Evolutionary conservation across 1,284 basidiomycete species (phyloP), one percentile per base, ranked within the genome.

Genomic region (Kwoniella shivajii): DNA sequence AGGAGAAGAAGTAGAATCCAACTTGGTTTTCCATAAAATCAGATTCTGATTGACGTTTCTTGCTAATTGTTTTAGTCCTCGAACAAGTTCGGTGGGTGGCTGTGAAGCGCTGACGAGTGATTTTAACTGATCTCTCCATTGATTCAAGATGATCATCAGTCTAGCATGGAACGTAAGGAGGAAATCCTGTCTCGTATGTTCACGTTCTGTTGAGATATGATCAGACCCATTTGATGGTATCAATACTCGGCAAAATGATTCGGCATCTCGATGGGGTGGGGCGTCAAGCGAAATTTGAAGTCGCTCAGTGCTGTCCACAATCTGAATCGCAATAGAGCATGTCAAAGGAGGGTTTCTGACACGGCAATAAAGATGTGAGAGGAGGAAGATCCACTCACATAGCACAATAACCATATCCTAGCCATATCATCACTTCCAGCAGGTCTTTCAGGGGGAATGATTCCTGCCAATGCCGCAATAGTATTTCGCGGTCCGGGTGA

Each of bases 401-500:
- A 76, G 54, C 72, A 72, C 3, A 76, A 56, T 11, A 76, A 65
- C 72, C 72, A 76, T 10, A 74, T 57, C 9, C 74, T 56, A 10
- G 74, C 68, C 67, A 71, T 71, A 42, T 76, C 66, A 33, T 63
- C 54, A 22, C 52, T 49, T 18, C 59, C 62, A 2, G 72, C 67
- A 16, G 63, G 59, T 39, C 73, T 63, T 48, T 73, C 69, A 26
- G 66, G 59, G 0, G 72, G 68, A 1, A 74, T 64, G n/a, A 71
- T 49, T 1, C 66, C 69, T 26, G 60, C 60, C 2, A 62, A 61
- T 34, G 69, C 72, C 6, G 68, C 71, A 7, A 73, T 54, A 0
- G 70, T 69, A 10, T 53, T 43, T 34, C 56, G 50, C 11, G 56
- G 54, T 14, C 29, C 47, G 33, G 57, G 36, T 5, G 55, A 57